Evolutionary conservation across 495 filamentous ascomycete species (phyloP), one percentile per base, ranked within the genome.

Genomic region (Penicillium waksmanii): DNA sequence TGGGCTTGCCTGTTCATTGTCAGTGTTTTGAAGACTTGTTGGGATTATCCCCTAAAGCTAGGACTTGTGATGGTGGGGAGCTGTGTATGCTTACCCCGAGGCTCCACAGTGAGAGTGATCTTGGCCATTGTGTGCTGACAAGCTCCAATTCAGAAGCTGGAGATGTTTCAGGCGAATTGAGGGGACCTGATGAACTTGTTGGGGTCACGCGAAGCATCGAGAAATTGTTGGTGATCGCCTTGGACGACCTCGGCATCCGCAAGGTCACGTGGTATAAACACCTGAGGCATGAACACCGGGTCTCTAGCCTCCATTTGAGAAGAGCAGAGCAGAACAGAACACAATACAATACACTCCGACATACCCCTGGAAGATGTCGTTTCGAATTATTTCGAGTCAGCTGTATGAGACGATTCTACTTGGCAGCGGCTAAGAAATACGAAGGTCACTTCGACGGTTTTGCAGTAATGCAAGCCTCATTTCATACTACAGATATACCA

Each of bases 1-100:
- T 87, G 50, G 87, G 84, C 70, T 87, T 85, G 31, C 81, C 81
- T 84, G 51, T 42, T 34, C 49, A 34, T 36, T 21, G 31, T 51
- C 18, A 51, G 49, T 17, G 17, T 35, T 18, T 51, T 12, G 18
- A 25, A 17, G 27, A 38, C 31, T 42, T 57, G 43, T 53, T 54
- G 50, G 40, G 38, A 35, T 36, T 25, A 27, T 21, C 27, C 18
- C 23, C 31, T 23, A 40, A 52, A 48, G 46, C 18, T 18, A 33
- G 11, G 6, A 18, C 33, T 17, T 17, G 33, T 17, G 33, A 8
- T 57, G 3, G n/a, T 23, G 5, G 48, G 48, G 46, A 62, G 25
- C 36, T 49, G 23, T 18, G 10, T 35, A 52, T 49, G 38, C 73
- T 62, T 73, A 80, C 77, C 77, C 64, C 77, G 69, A 43, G 77